Evolutionary conservation across 2,329 filamentous ascomycete species (phyloP).

Genomic region (Akanthomyces lecanii): DNA sequence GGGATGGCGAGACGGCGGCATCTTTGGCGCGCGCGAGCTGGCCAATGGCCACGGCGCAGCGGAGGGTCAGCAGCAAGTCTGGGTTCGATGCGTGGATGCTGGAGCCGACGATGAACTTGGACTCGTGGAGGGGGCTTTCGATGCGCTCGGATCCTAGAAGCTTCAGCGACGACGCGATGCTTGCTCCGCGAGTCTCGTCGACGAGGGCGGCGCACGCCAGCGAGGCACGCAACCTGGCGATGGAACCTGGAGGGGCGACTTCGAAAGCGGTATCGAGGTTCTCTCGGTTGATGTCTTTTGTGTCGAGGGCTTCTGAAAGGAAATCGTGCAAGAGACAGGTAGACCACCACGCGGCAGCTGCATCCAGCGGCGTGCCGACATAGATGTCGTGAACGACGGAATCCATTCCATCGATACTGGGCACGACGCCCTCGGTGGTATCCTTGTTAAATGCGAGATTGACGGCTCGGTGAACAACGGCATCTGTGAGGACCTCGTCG

Average conservation of each 20-base stretch:
- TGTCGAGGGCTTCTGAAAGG: constrained; percentile 58
- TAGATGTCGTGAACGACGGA: constrained; percentile 79
- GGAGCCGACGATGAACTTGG: constrained; percentile 43
- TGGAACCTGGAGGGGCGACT: constrained; percentile 73
- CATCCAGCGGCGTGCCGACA: constrained; percentile 82
- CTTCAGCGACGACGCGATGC: constrained; percentile 53
- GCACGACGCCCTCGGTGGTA: constrained; percentile 61
- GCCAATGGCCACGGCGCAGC: constrained; percentile 58
- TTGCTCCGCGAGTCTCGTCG: constrained; percentile 49
- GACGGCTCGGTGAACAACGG: constrained; percentile 78
- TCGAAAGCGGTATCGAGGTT: constrained; percentile 66
- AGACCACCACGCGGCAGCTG: constrained; percentile 88
- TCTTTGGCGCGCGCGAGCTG: constrained; percentile 47
- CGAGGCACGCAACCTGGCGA: constrained; percentile 58
- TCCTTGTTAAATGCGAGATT: constrained; percentile 85
- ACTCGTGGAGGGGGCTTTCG: constrained; percentile 23
- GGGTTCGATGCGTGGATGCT: constrained; percentile 38
- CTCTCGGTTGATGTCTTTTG: constrained; percentile 23
- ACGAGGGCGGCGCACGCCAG: constrained; percentile 56
- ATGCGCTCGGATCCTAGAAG: constrained; percentile 38
- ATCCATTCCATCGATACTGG: constrained; percentile 69
- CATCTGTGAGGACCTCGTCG: constrained; percentile 73
- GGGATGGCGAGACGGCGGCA: constrained; percentile 30
- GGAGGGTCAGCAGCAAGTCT: constrained; percentile 54
- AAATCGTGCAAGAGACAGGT: constrained; percentile 66